Conservation (phyloP, 2,329 filamentous ascomycete species). For the Colletotrichum sp. region DNA sequence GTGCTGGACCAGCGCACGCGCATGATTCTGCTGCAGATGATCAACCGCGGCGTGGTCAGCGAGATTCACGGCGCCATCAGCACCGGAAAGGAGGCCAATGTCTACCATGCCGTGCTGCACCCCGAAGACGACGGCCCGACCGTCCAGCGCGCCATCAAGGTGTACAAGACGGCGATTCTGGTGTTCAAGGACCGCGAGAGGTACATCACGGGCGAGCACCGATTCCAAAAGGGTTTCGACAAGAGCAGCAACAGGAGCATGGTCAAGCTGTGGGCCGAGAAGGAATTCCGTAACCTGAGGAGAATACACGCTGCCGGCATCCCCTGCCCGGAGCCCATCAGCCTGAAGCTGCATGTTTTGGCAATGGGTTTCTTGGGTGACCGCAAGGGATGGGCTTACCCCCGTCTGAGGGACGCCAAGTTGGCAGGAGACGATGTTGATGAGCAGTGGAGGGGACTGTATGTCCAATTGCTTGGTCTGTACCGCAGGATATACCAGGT, state of each 20-base stretch:
- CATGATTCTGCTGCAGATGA: conserved; percentile 95
- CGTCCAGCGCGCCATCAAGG: conserved; percentile 88
- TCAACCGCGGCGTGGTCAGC: conserved; percentile 87
- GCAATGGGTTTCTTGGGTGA: conserved; percentile 95
- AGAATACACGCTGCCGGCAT: conserved; percentile 85
- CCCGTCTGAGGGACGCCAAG: conserved; percentile 85
- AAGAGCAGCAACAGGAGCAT: conserved; percentile 95
- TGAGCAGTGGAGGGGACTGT: conserved; percentile 77
- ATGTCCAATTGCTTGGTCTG: conserved; percentile 82
- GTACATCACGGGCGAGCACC: conserved; percentile 93
- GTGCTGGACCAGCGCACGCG: conserved; percentile 92
- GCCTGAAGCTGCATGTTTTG: conserved; percentile 90
- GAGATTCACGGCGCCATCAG: conserved; percentile 95
- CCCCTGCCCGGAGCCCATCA: conserved; percentile 86
- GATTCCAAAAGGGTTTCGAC: conserved; percentile 89
- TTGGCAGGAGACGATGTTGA: conserved; percentile 72
- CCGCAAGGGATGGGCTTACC: conserved; percentile 84
- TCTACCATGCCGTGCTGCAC: conserved; percentile 84
- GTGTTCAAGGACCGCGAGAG: conserved; percentile 98
- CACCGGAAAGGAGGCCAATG: conserved; percentile 97
- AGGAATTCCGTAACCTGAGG: conserved; percentile 93
- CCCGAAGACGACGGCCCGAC: conserved; percentile 60
- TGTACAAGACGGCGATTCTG: conserved; percentile 97
- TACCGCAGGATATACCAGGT: conserved; percentile 95
- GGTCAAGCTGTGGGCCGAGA: conserved; percentile 99